Evolutionary conservation across 306 rosid genomes (phyloP), one percentile per base, ranked within the genome.

Genomic region (Chamaecrista fasciculata): DNA sequence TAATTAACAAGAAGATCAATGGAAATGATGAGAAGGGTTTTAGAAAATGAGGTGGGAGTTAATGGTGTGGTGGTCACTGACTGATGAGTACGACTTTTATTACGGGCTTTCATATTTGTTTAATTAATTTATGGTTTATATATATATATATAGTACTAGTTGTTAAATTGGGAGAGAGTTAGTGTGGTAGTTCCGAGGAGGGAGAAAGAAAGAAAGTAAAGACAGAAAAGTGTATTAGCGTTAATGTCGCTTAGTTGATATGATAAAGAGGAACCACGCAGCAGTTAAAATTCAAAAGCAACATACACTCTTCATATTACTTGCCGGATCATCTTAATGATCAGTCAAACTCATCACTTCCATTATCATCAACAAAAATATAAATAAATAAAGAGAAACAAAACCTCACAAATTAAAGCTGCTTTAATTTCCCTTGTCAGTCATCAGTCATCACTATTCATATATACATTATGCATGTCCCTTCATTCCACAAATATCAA

Each of bases 171-270:
- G 40, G 52, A 73, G 84, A 70, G 53, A 74, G 29, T 58, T 47
- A 47, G 66, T 69, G 88, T 86, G 93, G 61, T 85, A 90, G 88
- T 87, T 90, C 86, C 94, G 67, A 90, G 89, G 89, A 65, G 72
- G 71, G 4, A 57, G 58, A 60, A 60, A 25, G 55, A 48, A 36
- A 58, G 67, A 62, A 66, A 67, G 64, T 37, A 21, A 33, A n/a
- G 33, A 67, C 67, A 61, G 19, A 58, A 62, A 70, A 34, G 74
- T 37, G 78, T 65, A 69, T 76, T 81, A 86, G 88, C 80, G 78
- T 71, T 79, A 71, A 86, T 88, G 96, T 88, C 92, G 86, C 86
- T 70, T 33, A 64, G 83, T 33, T 89, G 96, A 86, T 86, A 76
- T 36, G 85, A 81, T 80, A 91, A 91, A 86, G 97, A 86, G 97